phyloP scores from a whole-genome alignment of 257 asterid species.

The Ballota nigra region DNA sequence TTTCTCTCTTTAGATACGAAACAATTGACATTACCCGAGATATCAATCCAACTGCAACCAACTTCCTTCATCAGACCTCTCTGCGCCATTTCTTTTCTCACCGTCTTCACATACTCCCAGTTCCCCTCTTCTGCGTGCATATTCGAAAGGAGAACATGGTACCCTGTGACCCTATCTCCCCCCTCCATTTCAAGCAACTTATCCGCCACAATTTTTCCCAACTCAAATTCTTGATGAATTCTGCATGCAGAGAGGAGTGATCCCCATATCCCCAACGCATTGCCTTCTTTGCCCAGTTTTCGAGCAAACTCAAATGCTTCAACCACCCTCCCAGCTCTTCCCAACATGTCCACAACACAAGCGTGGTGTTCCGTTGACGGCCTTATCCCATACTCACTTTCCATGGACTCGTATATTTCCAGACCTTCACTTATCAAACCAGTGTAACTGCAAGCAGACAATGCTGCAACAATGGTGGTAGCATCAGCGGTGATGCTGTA shows the following conservation, averaged over 20 bases:
- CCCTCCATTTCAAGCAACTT: slow-evolving; percentile 63
- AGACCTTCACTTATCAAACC: slow-evolving; percentile 74
- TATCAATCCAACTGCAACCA: slow-evolving; percentile 88
- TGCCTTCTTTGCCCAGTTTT: slow-evolving; percentile 52
- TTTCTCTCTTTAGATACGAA: slow-evolving; percentile 61
- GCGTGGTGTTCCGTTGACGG: slow-evolving; percentile 73
- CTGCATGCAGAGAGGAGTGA: slow-evolving; percentile 79
- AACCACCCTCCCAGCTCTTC: slow-evolving; percentile 79
- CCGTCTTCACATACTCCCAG: slow-evolving; percentile 62
- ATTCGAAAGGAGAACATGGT: slow-evolving; percentile 77
- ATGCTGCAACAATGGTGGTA: slow-evolving; percentile 59
- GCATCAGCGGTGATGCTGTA: slow-evolving; percentile 50
- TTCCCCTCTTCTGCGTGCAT: slow-evolving; percentile 86
- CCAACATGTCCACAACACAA: slow-evolving; percentile 83
- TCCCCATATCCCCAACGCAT: slow-evolving; percentile 72
- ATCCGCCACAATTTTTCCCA: slow-evolving; percentile 73
- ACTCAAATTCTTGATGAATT: slow-evolving; percentile 58
- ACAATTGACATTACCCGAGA: slow-evolving; percentile 45
- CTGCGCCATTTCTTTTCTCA: slow-evolving; percentile 62
- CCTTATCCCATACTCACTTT: slow-evolving; percentile 43
- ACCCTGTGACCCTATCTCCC: slow-evolving; percentile 44
- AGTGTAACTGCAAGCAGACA: slow-evolving; percentile 79
- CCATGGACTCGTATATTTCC: slow-evolving; percentile 64
- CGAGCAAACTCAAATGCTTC: slow-evolving; percentile 71
- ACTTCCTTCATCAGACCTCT: slow-evolving; percentile 70